Conservation (phyloP, 2,329 filamentous ascomycete species). For the Exophiala oligosperma region DNA sequence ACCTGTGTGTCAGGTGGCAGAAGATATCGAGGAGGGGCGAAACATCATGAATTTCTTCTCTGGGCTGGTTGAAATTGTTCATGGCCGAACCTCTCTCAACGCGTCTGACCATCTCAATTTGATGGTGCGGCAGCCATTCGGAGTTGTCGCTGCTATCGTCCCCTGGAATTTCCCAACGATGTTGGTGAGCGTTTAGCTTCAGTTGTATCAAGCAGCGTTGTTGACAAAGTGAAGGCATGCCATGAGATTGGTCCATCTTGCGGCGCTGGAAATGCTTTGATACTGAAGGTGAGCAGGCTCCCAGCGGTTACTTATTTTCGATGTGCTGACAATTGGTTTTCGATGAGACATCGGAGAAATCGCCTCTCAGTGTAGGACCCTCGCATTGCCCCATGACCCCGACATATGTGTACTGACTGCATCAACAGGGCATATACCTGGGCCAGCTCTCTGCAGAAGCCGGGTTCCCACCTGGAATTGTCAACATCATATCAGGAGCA, state of each 20-base stretch:
- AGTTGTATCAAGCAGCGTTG: background rate
- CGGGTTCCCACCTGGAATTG: constrained; percentile 71
- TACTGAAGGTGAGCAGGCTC: constrained; percentile 40
- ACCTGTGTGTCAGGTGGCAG: constrained; percentile 58
- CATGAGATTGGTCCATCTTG: constrained; percentile 53
- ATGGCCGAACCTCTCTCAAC: constrained; percentile 1
- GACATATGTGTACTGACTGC: background rate
- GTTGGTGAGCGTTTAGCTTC: constrained; percentile 5
- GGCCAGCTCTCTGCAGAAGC: constrained; percentile 66
- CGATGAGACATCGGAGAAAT: constrained; percentile 56
- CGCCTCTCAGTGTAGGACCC: constrained; percentile 37
- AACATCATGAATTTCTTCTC: constrained; percentile 11
- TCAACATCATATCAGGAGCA: constrained; percentile 60
- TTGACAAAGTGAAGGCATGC: constrained; percentile 38
- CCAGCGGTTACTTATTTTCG: background rate
- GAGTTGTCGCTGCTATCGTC: constrained; percentile 40
- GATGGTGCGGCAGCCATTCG: constrained; percentile 33
- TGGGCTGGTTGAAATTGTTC: constrained; percentile 3
- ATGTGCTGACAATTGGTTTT: background rate
- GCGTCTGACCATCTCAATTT: constrained; percentile 21
- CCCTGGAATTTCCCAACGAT: constrained; percentile 42
- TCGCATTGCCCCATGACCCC: background rate
- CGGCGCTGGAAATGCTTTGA: constrained; percentile 58
- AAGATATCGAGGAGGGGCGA: constrained; percentile 3
- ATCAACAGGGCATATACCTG: constrained; percentile 41